A percentile compares a stretch with the other conserved stretches of the same genome.
Conservation (phyloP, 2,329 filamentous ascomycete genomes). For the Hymenoscyphus fraxineus region DNA sequence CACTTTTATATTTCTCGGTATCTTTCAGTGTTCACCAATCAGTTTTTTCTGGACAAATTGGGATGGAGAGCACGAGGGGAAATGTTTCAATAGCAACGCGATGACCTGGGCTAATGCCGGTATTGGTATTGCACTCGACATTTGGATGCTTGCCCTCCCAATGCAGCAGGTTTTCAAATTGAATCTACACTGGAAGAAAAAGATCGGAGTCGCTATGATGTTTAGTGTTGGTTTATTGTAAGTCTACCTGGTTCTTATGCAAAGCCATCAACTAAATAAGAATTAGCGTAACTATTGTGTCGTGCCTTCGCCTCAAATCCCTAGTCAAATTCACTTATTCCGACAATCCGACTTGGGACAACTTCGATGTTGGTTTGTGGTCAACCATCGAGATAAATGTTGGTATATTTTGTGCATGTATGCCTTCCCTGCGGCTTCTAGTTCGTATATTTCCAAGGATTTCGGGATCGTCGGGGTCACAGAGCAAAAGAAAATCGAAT, state of each 20-base stretch:
- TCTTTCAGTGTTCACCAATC: conserved; percentile 51
- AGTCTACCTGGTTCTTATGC: background rate
- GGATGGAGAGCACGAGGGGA: conserved; percentile 44
- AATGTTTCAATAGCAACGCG: conserved; percentile 46
- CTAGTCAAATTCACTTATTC: conserved; percentile 8
- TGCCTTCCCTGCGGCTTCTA: conserved; percentile 64
- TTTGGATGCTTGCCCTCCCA: conserved; percentile 11
- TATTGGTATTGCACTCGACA: conserved; percentile 11
- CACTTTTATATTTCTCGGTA: conserved; percentile 35
- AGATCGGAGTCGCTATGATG: conserved; percentile 11
- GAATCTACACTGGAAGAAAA: conserved; percentile 10
- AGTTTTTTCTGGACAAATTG: conserved; percentile 50
- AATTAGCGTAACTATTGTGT: conserved; percentile 10
- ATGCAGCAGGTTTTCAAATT: conserved; percentile 3
- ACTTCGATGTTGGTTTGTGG: conserved; percentile 77
- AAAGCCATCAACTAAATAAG: background rate
- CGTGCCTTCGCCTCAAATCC: conserved; percentile 9
- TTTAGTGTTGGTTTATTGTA: conserved; percentile 13
- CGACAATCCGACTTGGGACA: conserved; percentile 52
- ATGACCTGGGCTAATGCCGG: conserved; percentile 33
- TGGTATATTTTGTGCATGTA: conserved; percentile 84
- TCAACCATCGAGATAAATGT: conserved; percentile 87
- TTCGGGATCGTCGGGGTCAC: background rate
- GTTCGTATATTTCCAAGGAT: background rate
- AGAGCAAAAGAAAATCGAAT: background rate